phyloP scores from a whole-genome alignment of 2,329 filamentous ascomycete species.

The Tolypocladium endophyticum region DNA sequence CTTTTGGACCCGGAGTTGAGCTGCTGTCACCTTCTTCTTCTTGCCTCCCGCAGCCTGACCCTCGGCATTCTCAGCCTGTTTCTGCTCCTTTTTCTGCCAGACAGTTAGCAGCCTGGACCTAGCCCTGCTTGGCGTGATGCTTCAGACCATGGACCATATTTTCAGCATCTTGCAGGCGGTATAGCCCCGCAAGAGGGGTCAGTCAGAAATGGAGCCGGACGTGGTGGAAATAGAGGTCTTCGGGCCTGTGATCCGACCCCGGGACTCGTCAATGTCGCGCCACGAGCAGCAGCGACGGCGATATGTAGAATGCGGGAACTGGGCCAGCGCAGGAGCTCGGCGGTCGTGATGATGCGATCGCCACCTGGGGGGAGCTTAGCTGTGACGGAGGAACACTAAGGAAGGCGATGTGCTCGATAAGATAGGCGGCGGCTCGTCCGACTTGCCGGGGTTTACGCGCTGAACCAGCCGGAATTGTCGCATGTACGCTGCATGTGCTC shows the following conservation, averaged over 20 bases:
- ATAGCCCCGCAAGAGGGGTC: slow-evolving; percentile 4
- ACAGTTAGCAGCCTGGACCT: slow-evolving; percentile 7
- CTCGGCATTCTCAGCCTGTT: slow-evolving; percentile 80
- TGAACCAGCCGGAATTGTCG: not conserved
- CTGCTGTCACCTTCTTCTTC: slow-evolving; percentile 98
- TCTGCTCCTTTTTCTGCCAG: slow-evolving; percentile 84
- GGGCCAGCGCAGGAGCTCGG: not conserved
- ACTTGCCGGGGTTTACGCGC: slow-evolving; percentile 8
- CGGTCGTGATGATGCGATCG: not conserved
- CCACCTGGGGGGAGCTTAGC: not conserved
- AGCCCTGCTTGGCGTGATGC: not conserved
- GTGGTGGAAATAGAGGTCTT: not conserved
- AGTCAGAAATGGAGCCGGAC: not conserved
- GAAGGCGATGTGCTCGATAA: slow-evolving; percentile 6
- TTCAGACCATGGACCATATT: slow-evolving; percentile 93
- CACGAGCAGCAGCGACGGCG: not conserved
- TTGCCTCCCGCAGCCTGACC: slow-evolving; percentile 60
- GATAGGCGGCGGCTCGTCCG: slow-evolving; percentile 5
- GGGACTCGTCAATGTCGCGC: not conserved
- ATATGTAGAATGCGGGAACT: not conserved
- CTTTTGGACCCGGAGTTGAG: slow-evolving; percentile 91
- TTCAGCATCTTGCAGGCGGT: slow-evolving; percentile 70
- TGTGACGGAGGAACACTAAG: not conserved
- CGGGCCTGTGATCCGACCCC: not conserved
- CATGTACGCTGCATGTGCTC: too few species aligned